Conservation (phyloP, 345 rosid species). For the Populus nigra region DNA sequence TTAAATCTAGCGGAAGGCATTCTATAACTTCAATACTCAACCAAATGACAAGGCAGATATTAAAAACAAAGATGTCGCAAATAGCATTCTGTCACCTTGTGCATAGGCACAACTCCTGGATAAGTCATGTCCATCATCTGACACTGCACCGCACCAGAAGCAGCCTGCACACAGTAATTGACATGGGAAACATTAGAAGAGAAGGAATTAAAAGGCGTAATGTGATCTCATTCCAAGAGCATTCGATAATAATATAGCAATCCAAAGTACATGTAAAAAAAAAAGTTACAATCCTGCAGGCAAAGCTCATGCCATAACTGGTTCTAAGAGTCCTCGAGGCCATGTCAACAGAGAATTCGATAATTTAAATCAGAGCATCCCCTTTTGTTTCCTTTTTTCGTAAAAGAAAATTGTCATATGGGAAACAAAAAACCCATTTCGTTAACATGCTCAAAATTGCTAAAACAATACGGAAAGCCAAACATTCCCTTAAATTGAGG, state of each 20-base stretch:
- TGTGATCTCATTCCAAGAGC: neutral
- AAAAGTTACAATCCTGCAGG: neutral
- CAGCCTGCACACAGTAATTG: conserved; percentile 53
- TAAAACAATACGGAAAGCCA: neutral
- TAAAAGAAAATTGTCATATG: neutral
- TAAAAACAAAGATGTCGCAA: neutral
- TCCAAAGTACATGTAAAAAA: neutral
- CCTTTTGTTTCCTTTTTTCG: neutral
- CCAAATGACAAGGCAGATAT: neutral
- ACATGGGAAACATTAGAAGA: neutral
- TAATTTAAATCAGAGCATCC: neutral
- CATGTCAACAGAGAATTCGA: neutral
- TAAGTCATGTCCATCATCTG: conserved; percentile 95
- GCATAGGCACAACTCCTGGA: conserved; percentile 98
- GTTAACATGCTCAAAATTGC: neutral
- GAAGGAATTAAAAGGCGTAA: neutral
- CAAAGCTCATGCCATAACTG: neutral
- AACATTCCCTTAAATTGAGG: neutral
- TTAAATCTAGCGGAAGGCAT: neutral
- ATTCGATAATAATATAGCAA: neutral
- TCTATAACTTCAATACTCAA: neutral
- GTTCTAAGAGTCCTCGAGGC: neutral
- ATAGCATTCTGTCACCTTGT: conserved; percentile 52
- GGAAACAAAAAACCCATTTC: neutral
- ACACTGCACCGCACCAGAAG: conserved; percentile 98